A percentile compares a stretch with the other conserved stretches of the same genome.
phyloP scores from a whole-genome alignment of 106 monocot genomes.

The Xerophyta viscosa region DNA sequence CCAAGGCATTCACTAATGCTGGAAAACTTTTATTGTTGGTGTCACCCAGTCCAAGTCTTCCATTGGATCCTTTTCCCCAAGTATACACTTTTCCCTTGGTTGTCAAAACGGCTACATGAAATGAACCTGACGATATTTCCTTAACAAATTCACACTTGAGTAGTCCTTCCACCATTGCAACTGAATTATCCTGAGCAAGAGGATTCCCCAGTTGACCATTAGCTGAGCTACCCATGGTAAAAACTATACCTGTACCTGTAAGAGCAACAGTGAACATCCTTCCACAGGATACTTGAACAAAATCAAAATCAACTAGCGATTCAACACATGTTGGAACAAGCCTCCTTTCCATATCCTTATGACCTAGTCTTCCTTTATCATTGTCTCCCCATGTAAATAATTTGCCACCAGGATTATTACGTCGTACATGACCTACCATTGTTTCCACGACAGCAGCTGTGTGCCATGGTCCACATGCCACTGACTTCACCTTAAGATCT shows the following conservation, averaged over 20 bases:
- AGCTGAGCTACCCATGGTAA: conserved; percentile 37
- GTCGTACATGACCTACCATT: conserved; percentile 18
- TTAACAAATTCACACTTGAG: conserved; percentile 57
- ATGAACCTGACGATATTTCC: conserved; percentile 56
- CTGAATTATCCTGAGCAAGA: conserved; percentile 19
- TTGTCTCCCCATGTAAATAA: conserved; percentile 61
- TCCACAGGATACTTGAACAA: conserved; percentile 54
- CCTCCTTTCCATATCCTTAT: too few species aligned
- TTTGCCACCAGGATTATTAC: conserved; percentile 31
- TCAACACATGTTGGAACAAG: conserved; percentile 53
- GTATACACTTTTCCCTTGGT: conserved; percentile 53
- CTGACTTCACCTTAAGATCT: conserved; percentile 39
- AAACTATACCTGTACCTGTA: conserved; percentile 35
- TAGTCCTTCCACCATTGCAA: conserved; percentile 37
- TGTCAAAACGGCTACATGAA: conserved; percentile 57
- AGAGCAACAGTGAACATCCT: conserved; percentile 35
- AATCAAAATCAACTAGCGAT: conserved; percentile 42
- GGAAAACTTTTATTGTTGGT: conserved; percentile 39
- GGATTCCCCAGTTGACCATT: conserved; percentile 46
- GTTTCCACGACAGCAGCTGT: conserved; percentile 53
- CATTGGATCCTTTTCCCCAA: conserved; percentile 67
- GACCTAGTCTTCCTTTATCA: conserved; percentile 46
- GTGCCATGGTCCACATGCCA: conserved; percentile 64
- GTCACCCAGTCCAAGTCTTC: conserved; percentile 65
- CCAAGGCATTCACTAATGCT: conserved; percentile 47